These are phyloP conservation scores for Tulasnella sp. DNA, from an alignment of 768 basidiomycete species.

Conservation along the genomic window DNA sequence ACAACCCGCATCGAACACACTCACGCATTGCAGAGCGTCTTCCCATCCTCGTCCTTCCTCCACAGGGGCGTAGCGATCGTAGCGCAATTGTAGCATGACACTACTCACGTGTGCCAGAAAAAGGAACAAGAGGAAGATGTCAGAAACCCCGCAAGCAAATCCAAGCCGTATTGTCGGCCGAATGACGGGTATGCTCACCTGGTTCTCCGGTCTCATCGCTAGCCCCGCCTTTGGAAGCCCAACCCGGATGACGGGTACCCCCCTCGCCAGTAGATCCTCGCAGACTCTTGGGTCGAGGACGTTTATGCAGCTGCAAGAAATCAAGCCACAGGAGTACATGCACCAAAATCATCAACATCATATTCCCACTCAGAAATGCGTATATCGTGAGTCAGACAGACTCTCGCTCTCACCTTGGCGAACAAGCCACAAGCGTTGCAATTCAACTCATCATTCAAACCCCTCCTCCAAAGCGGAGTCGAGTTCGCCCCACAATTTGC, in stretches of 20 bases:
- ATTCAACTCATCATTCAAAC: slow-evolving; percentile 79
- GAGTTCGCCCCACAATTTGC: slow-evolving; percentile 84
- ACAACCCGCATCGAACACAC: slow-evolving; percentile 24
- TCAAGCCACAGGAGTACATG: no score
- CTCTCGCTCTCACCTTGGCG: slow-evolving; percentile 56
- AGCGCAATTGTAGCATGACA: slow-evolving; percentile 84
- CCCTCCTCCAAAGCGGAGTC: slow-evolving; percentile 78
- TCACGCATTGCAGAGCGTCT: slow-evolving; percentile 85
- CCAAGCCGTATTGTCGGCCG: slow-evolving; percentile 12
- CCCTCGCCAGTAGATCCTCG: slow-evolving; percentile 62
- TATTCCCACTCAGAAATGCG: background rate
- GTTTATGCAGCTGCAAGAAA: slow-evolving; percentile 47
- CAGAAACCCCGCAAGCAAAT: background rate
- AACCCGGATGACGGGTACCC: slow-evolving; percentile 41
- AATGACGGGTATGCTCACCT: slow-evolving; percentile 24
- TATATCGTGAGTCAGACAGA: no score
- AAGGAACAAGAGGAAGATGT: background rate
- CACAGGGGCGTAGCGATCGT: slow-evolving; percentile 82
- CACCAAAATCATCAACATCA: background rate
- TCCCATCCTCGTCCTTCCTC: slow-evolving; percentile 86
- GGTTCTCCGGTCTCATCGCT: slow-evolving; percentile 52
- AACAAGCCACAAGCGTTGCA: slow-evolving; percentile 81
- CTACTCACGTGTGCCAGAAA: slow-evolving; percentile 28
- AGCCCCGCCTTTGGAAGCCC: slow-evolving; percentile 55
- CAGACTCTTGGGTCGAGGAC: slow-evolving; percentile 82